These are phyloP conservation scores for Amphichorda felina DNA, from an alignment of 2,329 filamentous ascomycete species.

Conservation along the genomic window DNA sequence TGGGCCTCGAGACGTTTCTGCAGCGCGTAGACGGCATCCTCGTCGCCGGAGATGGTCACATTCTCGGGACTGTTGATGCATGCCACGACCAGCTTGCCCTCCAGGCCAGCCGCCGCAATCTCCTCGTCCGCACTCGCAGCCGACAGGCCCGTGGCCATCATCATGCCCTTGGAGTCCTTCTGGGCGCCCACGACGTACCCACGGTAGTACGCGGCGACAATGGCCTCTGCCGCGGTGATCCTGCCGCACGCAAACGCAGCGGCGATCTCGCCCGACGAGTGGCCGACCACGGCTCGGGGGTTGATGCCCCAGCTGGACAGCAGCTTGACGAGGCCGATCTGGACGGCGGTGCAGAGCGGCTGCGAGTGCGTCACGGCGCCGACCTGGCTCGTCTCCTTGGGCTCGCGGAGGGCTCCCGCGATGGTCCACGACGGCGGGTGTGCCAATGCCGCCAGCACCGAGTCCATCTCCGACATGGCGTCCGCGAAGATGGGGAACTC, in stretches of 20 bases:
- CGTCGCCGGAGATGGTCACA: slow-evolving; percentile 22
- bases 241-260: slow-evolving; percentile 28
- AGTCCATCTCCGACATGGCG: slow-evolving; percentile 1
- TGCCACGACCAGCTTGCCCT: slow-evolving; percentile 15
- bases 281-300: slow-evolving; percentile 24
- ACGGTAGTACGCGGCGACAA: slow-evolving; percentile 25
- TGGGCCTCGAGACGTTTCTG: slow-evolving; percentile 8
- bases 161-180: slow-evolving; percentile 12
- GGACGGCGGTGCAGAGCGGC: slow-evolving; percentile 28
- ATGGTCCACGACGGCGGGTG: slow-evolving; percentile 7
- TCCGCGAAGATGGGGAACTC: neutral
- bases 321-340: slow-evolving; percentile 27
- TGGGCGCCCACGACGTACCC: slow-evolving; percentile 12
- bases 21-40: slow-evolving; percentile 2
- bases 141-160: slow-evolving; percentile 26
- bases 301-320: slow-evolving; percentile 17
- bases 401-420: slow-evolving; percentile 9
- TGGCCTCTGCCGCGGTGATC: slow-evolving; percentile 20
- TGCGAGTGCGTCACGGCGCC: slow-evolving; percentile 18
- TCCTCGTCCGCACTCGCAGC: slow-evolving; percentile 1
- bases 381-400: slow-evolving; percentile 5
- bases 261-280: slow-evolving; percentile 30
- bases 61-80: slow-evolving; percentile 23
- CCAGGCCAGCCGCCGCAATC: slow-evolving; percentile 13
- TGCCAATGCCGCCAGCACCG: neutral